phyloP scores from a whole-genome alignment of 352 stramenopile species.

The Aphanomyces astaci region DNA sequence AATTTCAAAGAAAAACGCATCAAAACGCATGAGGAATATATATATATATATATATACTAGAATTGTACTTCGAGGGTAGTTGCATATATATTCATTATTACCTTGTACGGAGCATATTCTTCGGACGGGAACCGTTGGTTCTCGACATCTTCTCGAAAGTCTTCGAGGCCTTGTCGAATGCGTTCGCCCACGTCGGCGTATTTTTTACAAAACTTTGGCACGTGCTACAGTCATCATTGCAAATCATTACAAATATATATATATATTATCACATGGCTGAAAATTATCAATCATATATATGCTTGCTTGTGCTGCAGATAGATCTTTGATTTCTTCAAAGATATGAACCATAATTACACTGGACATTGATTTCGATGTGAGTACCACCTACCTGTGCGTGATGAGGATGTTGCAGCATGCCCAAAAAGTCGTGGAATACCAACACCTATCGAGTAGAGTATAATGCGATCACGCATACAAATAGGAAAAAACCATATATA shows the following conservation, averaged over 20 bases:
- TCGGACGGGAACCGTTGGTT: slow-evolving; percentile 89
- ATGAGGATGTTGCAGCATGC: slow-evolving; percentile 97
- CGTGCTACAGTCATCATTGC: no score
- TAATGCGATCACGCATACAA: no score
- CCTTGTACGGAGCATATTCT: slow-evolving; percentile 93
- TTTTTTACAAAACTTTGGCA: slow-evolving; percentile 98
- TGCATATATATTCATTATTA: no score
- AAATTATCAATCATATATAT: no score
- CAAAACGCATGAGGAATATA: background rate
- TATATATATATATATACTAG: no score
- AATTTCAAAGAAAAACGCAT: slow-evolving; percentile 11
- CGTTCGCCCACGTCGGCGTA: slow-evolving; percentile 94
- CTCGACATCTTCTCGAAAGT: slow-evolving; percentile 96
- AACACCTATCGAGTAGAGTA: slow-evolving; percentile 89
- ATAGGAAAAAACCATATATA: slow-evolving; percentile 5
- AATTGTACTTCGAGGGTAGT: no score
- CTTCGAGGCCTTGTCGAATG: slow-evolving; percentile 89
- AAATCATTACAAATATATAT: no score
- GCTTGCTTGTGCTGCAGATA: no score
- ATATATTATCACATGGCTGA: no score
- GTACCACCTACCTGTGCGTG: slow-evolving; percentile 73
- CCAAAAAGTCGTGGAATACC: slow-evolving; percentile 98
- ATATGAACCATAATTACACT: no score
- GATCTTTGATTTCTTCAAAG: no score
- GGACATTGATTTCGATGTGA: background rate